Conservation (phyloP, 306 rosid species). For the Crataegus laevigata region DNA sequence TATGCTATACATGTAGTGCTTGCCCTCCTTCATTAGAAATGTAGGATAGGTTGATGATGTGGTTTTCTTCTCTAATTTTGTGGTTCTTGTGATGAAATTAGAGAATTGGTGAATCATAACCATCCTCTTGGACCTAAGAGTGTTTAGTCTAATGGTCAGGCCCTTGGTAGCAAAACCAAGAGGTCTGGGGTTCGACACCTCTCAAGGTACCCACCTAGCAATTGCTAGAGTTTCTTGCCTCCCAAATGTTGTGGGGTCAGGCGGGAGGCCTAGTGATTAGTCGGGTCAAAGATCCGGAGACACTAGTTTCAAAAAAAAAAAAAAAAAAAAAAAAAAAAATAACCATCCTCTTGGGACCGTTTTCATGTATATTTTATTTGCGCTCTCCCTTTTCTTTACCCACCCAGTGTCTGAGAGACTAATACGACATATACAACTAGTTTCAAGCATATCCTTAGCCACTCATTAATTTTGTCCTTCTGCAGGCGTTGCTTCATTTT, state of each 20-base stretch:
- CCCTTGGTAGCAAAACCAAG: too few species aligned
- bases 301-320: too few species aligned
- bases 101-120: not conserved
- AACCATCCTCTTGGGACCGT: not conserved
- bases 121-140: not conserved
- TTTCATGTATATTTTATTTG: not conserved
- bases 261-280: too few species aligned
- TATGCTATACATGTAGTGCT: not conserved
- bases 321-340: too few species aligned
- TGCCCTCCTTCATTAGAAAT: not conserved
- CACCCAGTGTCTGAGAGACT: not conserved
- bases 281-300: too few species aligned
- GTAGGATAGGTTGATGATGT: not conserved
- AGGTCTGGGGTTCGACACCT: too few species aligned
- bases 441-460: constrained; percentile 12
- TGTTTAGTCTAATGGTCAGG: too few species aligned
- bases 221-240: too few species aligned
- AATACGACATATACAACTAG: not conserved
- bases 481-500: constrained; percentile 75
- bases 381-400: not conserved
- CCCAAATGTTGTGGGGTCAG: too few species aligned
- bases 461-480: constrained; percentile 6
- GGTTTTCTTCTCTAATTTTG: not conserved
- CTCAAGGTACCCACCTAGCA: too few species aligned
- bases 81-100: not conserved